Evolutionary conservation across 495 filamentous ascomycete species (phyloP).

Genomic region (Aspergillus heteromorphus): DNA sequence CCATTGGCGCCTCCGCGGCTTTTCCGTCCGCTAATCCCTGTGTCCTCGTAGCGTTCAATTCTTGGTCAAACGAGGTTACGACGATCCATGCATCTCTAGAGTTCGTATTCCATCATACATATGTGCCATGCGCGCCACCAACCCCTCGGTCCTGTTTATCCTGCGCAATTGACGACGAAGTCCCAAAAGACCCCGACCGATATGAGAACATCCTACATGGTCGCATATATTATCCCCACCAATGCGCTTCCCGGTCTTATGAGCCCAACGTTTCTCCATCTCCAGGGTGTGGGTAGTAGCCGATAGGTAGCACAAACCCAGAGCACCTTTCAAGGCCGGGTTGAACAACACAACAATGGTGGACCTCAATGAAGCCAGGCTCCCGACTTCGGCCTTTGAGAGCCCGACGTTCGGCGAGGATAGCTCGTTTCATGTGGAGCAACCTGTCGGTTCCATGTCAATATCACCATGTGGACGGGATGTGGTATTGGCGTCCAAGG

Average conservation of each 20-base stretch:
- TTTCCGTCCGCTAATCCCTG: not conserved
- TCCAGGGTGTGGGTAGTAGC: conserved; percentile 5
- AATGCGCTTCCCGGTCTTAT: conserved; percentile 9
- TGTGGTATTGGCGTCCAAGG: conserved; percentile 79
- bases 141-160: not conserved
- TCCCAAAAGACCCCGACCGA: conserved; percentile 4
- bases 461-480: conserved; percentile 93
- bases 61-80: not conserved
- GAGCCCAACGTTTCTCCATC: conserved; percentile 6
- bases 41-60: not conserved
- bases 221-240: not conserved
- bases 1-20: not conserved
- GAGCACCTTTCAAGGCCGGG: conserved; percentile 14
- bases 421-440: conserved; percentile 77
- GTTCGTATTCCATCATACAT: not conserved
- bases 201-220: conserved; percentile 11
- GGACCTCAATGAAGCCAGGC: conserved; percentile 35
- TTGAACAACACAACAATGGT: conserved; percentile 30
- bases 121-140: conserved; percentile 14
- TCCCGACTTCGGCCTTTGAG: conserved; percentile 63
- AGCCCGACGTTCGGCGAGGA: conserved; percentile 85
- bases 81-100: not conserved
- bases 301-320: not conserved
- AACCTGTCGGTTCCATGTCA: conserved; percentile 67
- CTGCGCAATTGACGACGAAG: conserved; percentile 6